Evolutionary conservation across 2,329 filamentous ascomycete species (phyloP).

Genomic region (Myriangium duriaei): DNA sequence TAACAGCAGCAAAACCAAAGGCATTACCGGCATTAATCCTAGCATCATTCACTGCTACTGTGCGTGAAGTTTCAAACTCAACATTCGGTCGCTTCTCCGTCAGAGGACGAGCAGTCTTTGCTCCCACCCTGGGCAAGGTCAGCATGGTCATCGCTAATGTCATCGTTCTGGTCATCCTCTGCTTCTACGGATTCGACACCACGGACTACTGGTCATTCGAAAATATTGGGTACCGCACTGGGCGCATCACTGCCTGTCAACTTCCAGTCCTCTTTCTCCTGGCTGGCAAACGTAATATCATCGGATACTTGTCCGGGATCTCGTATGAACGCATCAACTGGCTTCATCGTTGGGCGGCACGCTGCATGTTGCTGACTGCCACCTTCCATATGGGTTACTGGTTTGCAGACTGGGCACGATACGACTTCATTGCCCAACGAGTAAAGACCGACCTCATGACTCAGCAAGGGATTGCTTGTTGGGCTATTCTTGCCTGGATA

Average conservation of each 20-base stretch:
- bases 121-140: slow-evolving; percentile 27
- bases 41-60: slow-evolving; percentile 42
- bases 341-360: slow-evolving; percentile 60
- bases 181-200: slow-evolving; percentile 43
- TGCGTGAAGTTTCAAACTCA: slow-evolving; percentile 41
- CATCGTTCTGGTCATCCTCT: slow-evolving; percentile 40
- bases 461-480: slow-evolving; percentile 55
- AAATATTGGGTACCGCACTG: slow-evolving; percentile 43
- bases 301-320: slow-evolving; percentile 49
- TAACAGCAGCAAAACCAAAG: slow-evolving; percentile 42
- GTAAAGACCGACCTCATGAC: slow-evolving; percentile 51
- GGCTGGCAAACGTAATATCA: slow-evolving; percentile 43
- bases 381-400: slow-evolving; percentile 61
- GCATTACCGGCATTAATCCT: slow-evolving; percentile 34
- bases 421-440: slow-evolving; percentile 47
- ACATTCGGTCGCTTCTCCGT: slow-evolving; percentile 15
- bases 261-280: slow-evolving; percentile 45
- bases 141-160: slow-evolving; percentile 35
- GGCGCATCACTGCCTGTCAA: slow-evolving; percentile 41
- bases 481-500: slow-evolving; percentile 54
- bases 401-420: slow-evolving; percentile 49
- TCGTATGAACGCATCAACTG: slow-evolving; percentile 61
- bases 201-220: slow-evolving; percentile 40
- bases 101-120: slow-evolving; percentile 4
- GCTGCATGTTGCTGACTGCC: slow-evolving; percentile 55